These are phyloP conservation scores for Amanita subjunquillea DNA, from an alignment of 768 basidiomycete genomes.

Conservation along the genomic window DNA sequence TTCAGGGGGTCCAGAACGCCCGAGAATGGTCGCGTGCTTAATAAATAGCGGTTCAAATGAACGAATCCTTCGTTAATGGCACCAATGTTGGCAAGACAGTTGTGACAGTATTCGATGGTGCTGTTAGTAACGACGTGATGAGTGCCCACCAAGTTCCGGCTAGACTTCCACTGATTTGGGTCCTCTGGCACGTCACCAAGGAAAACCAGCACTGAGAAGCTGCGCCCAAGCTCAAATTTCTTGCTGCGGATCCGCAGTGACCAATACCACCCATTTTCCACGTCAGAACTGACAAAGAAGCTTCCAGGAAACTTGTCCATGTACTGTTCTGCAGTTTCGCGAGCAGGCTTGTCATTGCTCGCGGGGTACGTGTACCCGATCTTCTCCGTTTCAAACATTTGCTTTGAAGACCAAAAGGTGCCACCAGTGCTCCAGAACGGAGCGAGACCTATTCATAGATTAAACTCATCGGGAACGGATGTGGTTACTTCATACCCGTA, in stretches of 20 bases:
- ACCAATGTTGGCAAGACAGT: conserved; percentile 23
- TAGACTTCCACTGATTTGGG: conserved; percentile 24
- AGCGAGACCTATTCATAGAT: conserved; percentile 24
- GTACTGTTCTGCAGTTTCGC: not conserved
- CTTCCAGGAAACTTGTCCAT: not conserved
- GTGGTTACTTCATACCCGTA: conserved; percentile 12
- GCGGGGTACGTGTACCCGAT: conserved; percentile 37
- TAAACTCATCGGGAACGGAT: not conserved
- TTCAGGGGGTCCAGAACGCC: conserved; percentile 10
- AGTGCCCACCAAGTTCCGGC: conserved; percentile 28
- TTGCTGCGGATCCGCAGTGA: conserved; percentile 29
- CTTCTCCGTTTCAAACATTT: conserved; percentile 16
- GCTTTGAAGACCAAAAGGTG: conserved; percentile 29
- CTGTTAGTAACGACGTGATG: conserved; percentile 31
- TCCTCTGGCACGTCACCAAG: conserved; percentile 31
- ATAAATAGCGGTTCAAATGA: conserved; percentile 27
- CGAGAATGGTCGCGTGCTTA: conserved; percentile 22
- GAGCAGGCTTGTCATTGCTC: not conserved
- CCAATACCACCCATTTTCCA: conserved; percentile 25
- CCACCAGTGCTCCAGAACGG: conserved; percentile 35
- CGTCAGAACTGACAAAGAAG: not conserved
- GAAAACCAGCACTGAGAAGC: conserved; percentile 37
- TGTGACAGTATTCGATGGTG: conserved; percentile 24
- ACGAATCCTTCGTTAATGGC: conserved; percentile 32
- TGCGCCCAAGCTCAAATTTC: conserved; percentile 30